Evolutionary conservation across 2,329 filamentous ascomycete genomes (phyloP).

Genomic region (Trichoderma brevicompactum): DNA sequence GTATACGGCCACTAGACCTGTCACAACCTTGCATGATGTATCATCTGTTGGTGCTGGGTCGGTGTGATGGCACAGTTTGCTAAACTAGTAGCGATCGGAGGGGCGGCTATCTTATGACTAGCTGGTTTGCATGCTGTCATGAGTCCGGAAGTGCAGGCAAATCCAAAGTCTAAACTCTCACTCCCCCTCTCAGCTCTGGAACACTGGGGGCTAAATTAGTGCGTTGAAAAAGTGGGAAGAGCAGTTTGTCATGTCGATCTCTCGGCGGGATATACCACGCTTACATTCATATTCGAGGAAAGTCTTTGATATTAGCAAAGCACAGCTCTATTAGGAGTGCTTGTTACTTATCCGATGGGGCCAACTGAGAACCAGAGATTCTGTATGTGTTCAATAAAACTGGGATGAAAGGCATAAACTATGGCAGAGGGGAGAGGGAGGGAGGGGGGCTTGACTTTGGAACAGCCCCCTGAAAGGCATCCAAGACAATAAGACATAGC

Average conservation of each 20-base stretch:
- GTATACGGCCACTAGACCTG: neutral
- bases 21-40: neutral
- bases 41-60: neutral
- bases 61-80: constrained; percentile 13
- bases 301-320: too few relatives aligned
- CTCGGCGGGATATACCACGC: too few relatives aligned
- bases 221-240: too few relatives aligned
- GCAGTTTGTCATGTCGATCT: too few relatives aligned
- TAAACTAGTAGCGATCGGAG: constrained; percentile 11
- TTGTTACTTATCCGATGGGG: too few relatives aligned
- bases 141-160: neutral
- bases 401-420: too few relatives aligned
- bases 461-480: neutral
- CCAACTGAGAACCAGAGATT: too few relatives aligned
- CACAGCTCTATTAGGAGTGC: too few relatives aligned
- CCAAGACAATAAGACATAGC: neutral
- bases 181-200: neutral
- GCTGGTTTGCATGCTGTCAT: neutral
- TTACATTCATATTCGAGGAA: too few relatives aligned
- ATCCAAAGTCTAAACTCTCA: neutral
- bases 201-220: neutral
- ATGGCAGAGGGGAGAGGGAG: too few relatives aligned
- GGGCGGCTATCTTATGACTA: constrained; percentile 26
- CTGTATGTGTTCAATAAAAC: too few relatives aligned
- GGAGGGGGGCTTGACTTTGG: too few relatives aligned